These are phyloP conservation scores for Saccharomycopsis sp. DNA, from an alignment of 805 yeast species.

Conservation along the genomic window DNA sequence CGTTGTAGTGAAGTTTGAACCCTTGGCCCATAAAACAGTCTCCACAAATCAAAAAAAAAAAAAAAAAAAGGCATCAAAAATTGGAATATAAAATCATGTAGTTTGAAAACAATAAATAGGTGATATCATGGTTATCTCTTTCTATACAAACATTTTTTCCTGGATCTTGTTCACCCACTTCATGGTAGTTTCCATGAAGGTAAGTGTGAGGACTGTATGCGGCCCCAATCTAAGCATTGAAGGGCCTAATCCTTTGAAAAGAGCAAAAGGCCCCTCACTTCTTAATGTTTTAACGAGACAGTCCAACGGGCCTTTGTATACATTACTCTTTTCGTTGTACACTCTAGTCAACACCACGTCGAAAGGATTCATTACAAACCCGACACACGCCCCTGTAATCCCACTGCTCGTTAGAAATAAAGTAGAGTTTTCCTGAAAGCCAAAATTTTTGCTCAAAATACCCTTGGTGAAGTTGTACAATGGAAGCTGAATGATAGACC, in stretches of 20 bases:
- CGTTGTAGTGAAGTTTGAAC: no score
- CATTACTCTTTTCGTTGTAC: conserved; percentile 78
- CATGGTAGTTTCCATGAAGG: conserved; percentile 95
- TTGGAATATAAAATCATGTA: no score
- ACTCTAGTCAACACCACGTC: conserved; percentile 92
- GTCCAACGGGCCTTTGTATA: conserved; percentile 81
- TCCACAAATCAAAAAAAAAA: no score
- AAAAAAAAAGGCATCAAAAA: no score
- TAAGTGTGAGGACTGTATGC: conserved; percentile 81
- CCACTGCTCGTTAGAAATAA: conserved; percentile 69
- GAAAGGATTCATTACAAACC: conserved; percentile 95
- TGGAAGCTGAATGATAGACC: conserved; percentile 92
- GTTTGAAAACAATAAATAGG: no score
- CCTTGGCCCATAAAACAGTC: no score
- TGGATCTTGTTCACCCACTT: conserved; percentile 35
- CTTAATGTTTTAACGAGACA: conserved; percentile 76
- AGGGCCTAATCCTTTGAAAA: conserved; percentile 93
- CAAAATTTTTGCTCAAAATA: conserved; percentile 35
- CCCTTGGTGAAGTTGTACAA: conserved; percentile 73
- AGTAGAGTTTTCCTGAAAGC: conserved; percentile 42
- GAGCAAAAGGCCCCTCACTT: conserved; percentile 77
- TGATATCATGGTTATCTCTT: background rate
- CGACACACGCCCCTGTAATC: conserved; percentile 83
- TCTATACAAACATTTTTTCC: background rate
- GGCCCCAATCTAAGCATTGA: conserved; percentile 90